A percentile compares a stretch with the other conserved stretches of the same genome.
phyloP scores from a whole-genome alignment of 768 basidiomycete genomes.

The Inosperma sp. region DNA sequence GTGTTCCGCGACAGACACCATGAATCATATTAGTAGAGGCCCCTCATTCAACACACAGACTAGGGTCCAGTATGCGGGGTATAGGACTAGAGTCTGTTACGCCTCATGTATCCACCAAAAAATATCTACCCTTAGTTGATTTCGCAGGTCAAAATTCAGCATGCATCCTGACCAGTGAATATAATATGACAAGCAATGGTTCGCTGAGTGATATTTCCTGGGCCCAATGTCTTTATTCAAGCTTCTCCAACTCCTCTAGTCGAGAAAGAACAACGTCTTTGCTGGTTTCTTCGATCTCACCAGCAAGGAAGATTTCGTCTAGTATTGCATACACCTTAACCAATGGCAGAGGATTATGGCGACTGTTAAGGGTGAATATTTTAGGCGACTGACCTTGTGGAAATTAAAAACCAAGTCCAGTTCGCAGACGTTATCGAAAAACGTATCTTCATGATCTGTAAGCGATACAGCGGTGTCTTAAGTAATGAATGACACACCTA shows the following conservation, averaged over 20 bases:
- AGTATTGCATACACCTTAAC: slow-evolving; percentile 91
- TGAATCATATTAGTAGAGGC: no score
- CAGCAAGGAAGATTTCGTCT: slow-evolving; percentile 97
- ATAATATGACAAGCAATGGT: no score
- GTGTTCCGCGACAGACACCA: no score
- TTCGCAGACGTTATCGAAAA: slow-evolving; percentile 99
- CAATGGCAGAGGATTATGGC: background rate
- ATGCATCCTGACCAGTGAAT: no score
- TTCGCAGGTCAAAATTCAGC: no score
- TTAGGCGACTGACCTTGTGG: slow-evolving; percentile 55
- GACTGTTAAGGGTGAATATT: background rate
- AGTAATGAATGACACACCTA: slow-evolving; percentile 55
- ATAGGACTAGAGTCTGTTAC: no score
- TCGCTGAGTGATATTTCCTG: no score
- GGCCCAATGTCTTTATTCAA: slow-evolving; percentile 71
- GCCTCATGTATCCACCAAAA: no score
- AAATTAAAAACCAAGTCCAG: slow-evolving; percentile 98
- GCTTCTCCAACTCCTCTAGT: slow-evolving; percentile 88
- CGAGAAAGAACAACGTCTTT: slow-evolving; percentile 92
- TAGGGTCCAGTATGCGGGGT: no score
- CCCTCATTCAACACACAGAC: no score
- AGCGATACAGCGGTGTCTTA: background rate
- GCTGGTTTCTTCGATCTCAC: slow-evolving; percentile 97
- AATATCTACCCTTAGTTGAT: no score
- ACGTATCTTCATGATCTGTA: slow-evolving; percentile 60